These are phyloP conservation scores for Dactylis glomerata DNA, from an alignment of 176 grass and related monocot genomes.

Conservation along the genomic window DNA sequence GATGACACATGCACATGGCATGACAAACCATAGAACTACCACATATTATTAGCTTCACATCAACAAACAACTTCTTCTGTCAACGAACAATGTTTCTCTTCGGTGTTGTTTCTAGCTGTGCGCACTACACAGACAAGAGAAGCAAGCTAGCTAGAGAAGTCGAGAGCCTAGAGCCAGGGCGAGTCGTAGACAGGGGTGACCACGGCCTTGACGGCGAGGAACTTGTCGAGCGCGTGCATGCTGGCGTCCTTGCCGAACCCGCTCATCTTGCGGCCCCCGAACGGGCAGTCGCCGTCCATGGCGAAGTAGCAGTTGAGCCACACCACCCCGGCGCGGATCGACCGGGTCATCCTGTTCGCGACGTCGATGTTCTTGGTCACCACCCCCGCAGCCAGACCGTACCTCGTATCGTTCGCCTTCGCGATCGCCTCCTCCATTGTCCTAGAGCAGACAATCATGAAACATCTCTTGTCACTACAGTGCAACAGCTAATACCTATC, in stretches of 20 bases:
- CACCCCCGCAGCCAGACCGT: conserved; percentile 53
- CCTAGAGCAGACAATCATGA: conserved; percentile 18
- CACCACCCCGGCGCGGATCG: conserved; percentile 60
- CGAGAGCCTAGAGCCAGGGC: conserved; percentile 52
- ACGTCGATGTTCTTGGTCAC: conserved; percentile 56
- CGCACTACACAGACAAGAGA: too few species aligned
- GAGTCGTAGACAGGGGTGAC: conserved; percentile 53
- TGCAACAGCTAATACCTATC: neutral
- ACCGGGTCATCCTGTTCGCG: conserved; percentile 58
- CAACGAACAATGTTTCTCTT: neutral
- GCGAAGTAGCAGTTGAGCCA: conserved; percentile 79
- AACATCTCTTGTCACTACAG: neutral
- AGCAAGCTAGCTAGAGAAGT: neutral
- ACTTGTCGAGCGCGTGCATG: conserved; percentile 73
- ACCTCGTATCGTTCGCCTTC: conserved; percentile 48
- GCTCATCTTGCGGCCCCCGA: conserved; percentile 75
- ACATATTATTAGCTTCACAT: too few species aligned
- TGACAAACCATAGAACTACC: too few species aligned
- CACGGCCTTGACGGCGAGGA: conserved; percentile 60
- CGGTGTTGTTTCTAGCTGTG: neutral
- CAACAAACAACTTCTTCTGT: neutral
- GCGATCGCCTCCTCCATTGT: conserved; percentile 67
- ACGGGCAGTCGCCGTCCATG: conserved; percentile 43
- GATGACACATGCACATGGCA: too few species aligned
- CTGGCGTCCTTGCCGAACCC: conserved; percentile 66